A percentile compares a stretch with the other conserved stretches of the same genome.
These are phyloP conservation scores for Paecilomyces sp. DNA, from an alignment of 2,329 filamentous ascomycete species.

Conservation along the genomic window DNA sequence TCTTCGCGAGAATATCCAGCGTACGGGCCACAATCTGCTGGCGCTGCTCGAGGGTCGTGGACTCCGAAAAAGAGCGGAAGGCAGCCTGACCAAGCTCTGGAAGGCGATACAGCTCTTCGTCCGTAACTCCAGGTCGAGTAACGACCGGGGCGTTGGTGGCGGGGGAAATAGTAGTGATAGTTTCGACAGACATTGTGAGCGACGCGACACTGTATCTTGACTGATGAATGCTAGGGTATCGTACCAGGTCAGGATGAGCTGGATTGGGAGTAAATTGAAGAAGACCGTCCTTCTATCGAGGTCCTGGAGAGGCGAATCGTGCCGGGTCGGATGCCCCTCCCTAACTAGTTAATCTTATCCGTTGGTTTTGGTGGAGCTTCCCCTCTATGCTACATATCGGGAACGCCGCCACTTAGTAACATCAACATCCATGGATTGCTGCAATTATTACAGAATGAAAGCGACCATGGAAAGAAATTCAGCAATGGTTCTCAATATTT, in stretches of 20 bases:
- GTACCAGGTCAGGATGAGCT: background rate
- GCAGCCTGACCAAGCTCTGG: conserved; percentile 65
- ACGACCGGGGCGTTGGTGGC: conserved; percentile 79
- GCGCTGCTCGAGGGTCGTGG: conserved; percentile 66
- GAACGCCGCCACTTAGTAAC: background rate
- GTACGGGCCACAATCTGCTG: conserved; percentile 77
- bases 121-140: conserved; percentile 66
- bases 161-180: conserved; percentile 76
- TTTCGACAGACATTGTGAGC: conserved; percentile 45
- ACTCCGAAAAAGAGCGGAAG: conserved; percentile 70
- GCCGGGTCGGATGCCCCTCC: background rate
- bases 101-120: conserved; percentile 63
- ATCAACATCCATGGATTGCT: background rate
- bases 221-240: background rate
- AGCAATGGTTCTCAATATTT: background rate
- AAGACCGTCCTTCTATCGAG: background rate
- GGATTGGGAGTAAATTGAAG: background rate
- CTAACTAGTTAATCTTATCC: background rate
- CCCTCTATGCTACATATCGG: background rate
- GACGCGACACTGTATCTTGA: background rate
- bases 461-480: background rate
- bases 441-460: background rate
- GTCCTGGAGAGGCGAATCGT: background rate
- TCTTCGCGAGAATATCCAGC: conserved; percentile 60
- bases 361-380: background rate